Percentiles rank a stretch among this genome's conserved stretches.
These are phyloP conservation scores for Circinella minor DNA, from an alignment of 371 early-diverging fungal genomes.

Conservation along the genomic window DNA sequence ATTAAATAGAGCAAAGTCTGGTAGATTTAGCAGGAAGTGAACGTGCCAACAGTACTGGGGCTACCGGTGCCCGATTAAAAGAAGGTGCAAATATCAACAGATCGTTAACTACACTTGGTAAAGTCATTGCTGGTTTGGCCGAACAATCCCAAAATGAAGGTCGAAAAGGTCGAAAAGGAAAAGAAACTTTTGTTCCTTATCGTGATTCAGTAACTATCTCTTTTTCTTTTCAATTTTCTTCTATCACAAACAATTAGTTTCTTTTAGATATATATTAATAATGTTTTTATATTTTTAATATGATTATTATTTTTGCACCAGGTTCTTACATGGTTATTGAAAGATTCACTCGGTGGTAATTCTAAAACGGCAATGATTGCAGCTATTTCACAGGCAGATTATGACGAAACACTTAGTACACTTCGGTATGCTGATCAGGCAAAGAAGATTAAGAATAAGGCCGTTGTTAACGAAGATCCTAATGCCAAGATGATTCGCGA, in stretches of 20 bases:
- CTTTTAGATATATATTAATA: neutral
- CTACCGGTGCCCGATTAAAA: slow-evolving; percentile 93
- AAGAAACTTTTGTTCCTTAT: slow-evolving; percentile 81
- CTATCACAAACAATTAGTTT: too few species aligned
- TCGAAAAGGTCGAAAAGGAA: slow-evolving; percentile 56
- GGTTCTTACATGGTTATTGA: slow-evolving; percentile 92
- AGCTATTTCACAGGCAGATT: slow-evolving; percentile 81
- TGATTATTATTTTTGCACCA: neutral
- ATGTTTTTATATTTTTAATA: too few species aligned
- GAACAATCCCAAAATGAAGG: slow-evolving; percentile 65
- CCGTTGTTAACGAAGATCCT: slow-evolving; percentile 92
- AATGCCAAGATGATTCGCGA: slow-evolving; percentile 85
- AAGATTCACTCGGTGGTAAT: slow-evolving; percentile 93
- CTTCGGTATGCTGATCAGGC: slow-evolving; percentile 95
- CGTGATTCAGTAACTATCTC: slow-evolving; percentile 72
- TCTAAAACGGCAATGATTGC: slow-evolving; percentile 95
- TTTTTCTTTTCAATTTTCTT: too few species aligned
- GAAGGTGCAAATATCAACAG: slow-evolving; percentile 99
- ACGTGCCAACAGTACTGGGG: slow-evolving; percentile 94
- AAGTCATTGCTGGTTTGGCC: slow-evolving; percentile 96
- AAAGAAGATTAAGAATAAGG: slow-evolving; percentile 91
- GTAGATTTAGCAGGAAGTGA: slow-evolving; percentile 97
- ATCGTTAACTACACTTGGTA: slow-evolving; percentile 95
- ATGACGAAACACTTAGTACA: slow-evolving; percentile 92
- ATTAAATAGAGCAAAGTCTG: slow-evolving; percentile 44